Percentiles rank a stretch among this genome's conserved stretches.
phyloP scores from a whole-genome alignment of 2,329 filamentous ascomycete genomes.

The Fusarium algeriense region DNA sequence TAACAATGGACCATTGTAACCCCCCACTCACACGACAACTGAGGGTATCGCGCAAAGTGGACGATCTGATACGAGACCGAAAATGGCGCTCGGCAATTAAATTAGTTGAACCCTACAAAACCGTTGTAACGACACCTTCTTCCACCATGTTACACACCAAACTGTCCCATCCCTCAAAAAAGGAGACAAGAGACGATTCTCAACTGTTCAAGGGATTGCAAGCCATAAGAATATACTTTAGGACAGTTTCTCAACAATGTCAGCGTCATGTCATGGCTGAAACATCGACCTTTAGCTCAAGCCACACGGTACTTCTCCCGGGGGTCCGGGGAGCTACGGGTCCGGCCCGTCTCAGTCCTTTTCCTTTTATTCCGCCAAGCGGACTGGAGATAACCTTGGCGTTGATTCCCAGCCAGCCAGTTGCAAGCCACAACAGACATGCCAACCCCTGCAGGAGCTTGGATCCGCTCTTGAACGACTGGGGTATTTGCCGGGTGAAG shows the following conservation, averaged over 20 bases:
- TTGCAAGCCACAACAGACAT: background rate
- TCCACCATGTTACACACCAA: background rate
- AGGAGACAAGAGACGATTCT: background rate
- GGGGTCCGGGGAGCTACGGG: background rate
- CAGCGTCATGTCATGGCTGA: background rate
- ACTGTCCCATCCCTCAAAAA: background rate
- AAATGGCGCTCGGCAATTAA: conserved; percentile 8
- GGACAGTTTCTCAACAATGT: too few species aligned
- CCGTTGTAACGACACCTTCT: background rate
- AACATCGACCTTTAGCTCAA: background rate
- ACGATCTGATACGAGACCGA: background rate
- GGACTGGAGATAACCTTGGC: background rate
- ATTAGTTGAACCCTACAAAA: background rate
- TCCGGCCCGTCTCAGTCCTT: conserved; percentile 15
- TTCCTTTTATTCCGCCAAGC: background rate
- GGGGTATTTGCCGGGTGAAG: background rate
- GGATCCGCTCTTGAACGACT: background rate
- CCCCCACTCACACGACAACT: background rate
- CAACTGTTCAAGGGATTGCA: too few species aligned
- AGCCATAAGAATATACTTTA: too few species aligned
- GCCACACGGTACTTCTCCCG: background rate
- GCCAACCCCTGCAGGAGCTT: background rate
- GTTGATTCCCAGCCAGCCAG: background rate
- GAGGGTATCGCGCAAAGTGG: background rate
- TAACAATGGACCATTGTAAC: background rate